Evolutionary conservation across 495 filamentous ascomycete species (phyloP).

Genomic region (Penicillium bialowiezense): DNA sequence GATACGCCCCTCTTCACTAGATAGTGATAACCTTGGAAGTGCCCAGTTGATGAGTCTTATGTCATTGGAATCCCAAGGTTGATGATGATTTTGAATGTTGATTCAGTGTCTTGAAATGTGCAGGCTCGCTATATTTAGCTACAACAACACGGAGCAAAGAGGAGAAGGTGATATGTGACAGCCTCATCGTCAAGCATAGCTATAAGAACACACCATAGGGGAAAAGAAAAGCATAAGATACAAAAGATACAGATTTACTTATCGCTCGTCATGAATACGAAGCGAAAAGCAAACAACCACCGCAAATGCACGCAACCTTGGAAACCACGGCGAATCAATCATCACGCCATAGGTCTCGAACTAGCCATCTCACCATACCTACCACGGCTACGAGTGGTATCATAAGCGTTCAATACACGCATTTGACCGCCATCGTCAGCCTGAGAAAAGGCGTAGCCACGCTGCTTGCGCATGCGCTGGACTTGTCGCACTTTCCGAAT

Average conservation of each 20-base stretch:
- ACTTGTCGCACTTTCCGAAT: conserved; percentile 98
- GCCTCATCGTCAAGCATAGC: conserved; percentile 13
- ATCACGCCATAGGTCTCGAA: conserved; percentile 45
- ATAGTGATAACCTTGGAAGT: too few relatives aligned
- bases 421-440: conserved; percentile 84
- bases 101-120: too few relatives aligned
- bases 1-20: too few relatives aligned
- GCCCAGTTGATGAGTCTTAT: too few relatives aligned
- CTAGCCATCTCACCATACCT: conserved; percentile 97
- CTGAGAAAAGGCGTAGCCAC: conserved; percentile 97
- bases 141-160: conserved; percentile 15
- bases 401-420: conserved; percentile 90
- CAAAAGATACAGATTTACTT: conserved; percentile 20
- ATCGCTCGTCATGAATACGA: conserved; percentile 15
- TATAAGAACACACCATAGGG: conserved; percentile 9
- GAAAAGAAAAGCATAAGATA: conserved; percentile 10
- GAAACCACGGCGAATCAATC: conserved; percentile 24
- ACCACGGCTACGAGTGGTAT: conserved; percentile 89
- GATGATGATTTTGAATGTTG: too few relatives aligned
- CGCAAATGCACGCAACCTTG: conserved; percentile 11
- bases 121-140: conserved; percentile 14
- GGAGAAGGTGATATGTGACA: conserved; percentile 22
- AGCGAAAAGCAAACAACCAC: conserved; percentile 9
- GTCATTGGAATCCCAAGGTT: too few relatives aligned
- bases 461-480: conserved; percentile 98